Conservation (phyloP, 2,329 filamentous ascomycete genomes). For the Neonectria coccinea region DNA sequence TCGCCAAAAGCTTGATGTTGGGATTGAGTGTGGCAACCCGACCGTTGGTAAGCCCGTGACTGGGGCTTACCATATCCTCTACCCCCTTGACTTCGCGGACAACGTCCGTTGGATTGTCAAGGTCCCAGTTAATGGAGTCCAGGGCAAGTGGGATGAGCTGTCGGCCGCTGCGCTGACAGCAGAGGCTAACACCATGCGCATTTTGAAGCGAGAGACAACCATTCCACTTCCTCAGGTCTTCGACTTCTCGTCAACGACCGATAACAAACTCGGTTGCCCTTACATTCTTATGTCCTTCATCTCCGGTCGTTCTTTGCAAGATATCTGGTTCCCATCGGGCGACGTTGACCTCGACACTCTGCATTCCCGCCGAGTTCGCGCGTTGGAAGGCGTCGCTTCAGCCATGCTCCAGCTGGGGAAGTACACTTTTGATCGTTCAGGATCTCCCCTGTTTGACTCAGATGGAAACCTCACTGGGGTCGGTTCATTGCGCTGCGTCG, state of each 20-base stretch:
- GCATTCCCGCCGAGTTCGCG: background rate
- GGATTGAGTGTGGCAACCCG: background rate
- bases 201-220: conserved; percentile 16
- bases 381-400: conserved; percentile 7
- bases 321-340: conserved; percentile 8
- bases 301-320: conserved; percentile 4
- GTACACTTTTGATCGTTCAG: background rate
- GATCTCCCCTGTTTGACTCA: background rate
- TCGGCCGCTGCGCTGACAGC: background rate
- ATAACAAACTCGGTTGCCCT: conserved; percentile 3
- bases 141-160: conserved; percentile 6
- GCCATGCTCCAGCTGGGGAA: conserved; percentile 17
- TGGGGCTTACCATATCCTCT: conserved; percentile 1
- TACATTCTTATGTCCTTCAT: conserved; percentile 17
- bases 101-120: conserved; percentile 8
- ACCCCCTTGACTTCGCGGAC: conserved; percentile 1
- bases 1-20: background rate
- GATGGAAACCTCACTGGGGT: background rate
- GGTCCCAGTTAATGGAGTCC: conserved; percentile 7
- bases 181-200: conserved; percentile 20
- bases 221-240: conserved; percentile 21
- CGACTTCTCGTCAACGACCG: conserved; percentile 5
- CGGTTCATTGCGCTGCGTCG: background rate
- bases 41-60: background rate
- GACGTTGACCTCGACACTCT: background rate